phyloP scores from a whole-genome alignment of 805 yeast genomes.

The Yarrowia porcina region DNA sequence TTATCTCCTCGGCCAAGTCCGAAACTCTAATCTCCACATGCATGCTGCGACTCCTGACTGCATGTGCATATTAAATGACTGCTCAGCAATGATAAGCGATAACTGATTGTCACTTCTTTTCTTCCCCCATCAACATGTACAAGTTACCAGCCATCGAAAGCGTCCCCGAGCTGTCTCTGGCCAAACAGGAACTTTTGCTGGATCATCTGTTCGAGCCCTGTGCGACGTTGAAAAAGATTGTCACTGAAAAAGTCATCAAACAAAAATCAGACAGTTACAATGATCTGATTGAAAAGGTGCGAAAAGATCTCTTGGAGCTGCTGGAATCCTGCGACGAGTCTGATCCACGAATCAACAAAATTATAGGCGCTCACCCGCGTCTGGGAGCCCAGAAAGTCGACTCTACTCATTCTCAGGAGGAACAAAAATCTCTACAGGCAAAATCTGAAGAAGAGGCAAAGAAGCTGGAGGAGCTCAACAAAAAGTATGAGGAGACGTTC shows the following conservation, averaged over 20 bases:
- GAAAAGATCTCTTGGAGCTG: conserved; percentile 37
- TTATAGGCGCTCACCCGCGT: conserved; percentile 89
- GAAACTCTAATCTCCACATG: background rate
- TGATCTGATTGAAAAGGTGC: conserved; percentile 47
- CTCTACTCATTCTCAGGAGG: conserved; percentile 60
- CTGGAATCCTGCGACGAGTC: conserved; percentile 34
- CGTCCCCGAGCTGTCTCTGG: background rate
- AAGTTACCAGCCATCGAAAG: background rate
- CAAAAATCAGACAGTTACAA: conserved; percentile 30
- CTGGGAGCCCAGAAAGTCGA: conserved; percentile 58
- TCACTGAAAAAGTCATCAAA: conserved; percentile 32
- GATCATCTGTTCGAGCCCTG: conserved; percentile 65
- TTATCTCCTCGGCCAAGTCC: background rate
- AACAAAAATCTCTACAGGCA: conserved; percentile 62
- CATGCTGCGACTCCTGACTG: background rate
- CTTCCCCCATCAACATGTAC: background rate
- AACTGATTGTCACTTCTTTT: background rate
- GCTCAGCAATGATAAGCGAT: background rate
- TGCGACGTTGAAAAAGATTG: conserved; percentile 39
- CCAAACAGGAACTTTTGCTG: conserved; percentile 33
- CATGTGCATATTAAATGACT: no score
- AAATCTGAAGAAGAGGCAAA: conserved; percentile 50
- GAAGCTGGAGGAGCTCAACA: conserved; percentile 53
- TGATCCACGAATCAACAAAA: conserved; percentile 38
- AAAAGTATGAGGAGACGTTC: conserved; percentile 57